Percentiles rank a stretch among this genome's conserved stretches.
Conservation (phyloP, 805 yeast species). For the Suhomyces sp. region DNA sequence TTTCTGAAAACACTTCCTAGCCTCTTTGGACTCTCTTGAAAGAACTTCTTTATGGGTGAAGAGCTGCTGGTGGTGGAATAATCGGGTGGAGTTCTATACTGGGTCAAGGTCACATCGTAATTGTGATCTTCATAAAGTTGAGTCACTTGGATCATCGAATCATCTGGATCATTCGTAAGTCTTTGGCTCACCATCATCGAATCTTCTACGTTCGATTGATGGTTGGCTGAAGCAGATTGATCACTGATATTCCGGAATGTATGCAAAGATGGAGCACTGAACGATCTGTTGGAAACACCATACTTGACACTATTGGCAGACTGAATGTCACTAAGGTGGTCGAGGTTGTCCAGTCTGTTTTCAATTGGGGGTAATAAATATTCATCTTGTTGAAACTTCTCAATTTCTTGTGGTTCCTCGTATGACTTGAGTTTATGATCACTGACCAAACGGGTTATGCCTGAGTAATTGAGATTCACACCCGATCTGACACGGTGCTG, state of each 20-base stretch:
- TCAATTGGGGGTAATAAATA: constrained; percentile 11
- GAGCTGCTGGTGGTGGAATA: constrained; percentile 14
- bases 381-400: not conserved
- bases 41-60: constrained; percentile 35
- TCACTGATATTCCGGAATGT: constrained; percentile 29
- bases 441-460: constrained; percentile 19
- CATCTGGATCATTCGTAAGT: too few species aligned
- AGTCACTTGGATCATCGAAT: too few species aligned
- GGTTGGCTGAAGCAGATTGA: constrained; percentile 8
- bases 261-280: constrained; percentile 43
- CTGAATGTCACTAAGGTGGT: constrained; percentile 27
- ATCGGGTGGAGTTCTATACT: constrained; percentile 13
- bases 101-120: too few species aligned
- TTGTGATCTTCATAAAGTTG: too few species aligned
- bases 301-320: constrained; percentile 4
- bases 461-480: constrained; percentile 19
- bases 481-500: constrained; percentile 22
- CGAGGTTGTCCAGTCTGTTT: constrained; percentile 23
- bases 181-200: too few species aligned
- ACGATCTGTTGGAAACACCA: constrained; percentile 21
- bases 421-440: constrained; percentile 14
- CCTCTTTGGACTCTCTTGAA: constrained; percentile 30
- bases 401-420: constrained; percentile 2
- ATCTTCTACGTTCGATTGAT: too few species aligned
- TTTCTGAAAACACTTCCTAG: constrained; percentile 22